phyloP scores from a whole-genome alignment of 2,329 filamentous ascomycete genomes.

The Epichloe bromicola region DNA sequence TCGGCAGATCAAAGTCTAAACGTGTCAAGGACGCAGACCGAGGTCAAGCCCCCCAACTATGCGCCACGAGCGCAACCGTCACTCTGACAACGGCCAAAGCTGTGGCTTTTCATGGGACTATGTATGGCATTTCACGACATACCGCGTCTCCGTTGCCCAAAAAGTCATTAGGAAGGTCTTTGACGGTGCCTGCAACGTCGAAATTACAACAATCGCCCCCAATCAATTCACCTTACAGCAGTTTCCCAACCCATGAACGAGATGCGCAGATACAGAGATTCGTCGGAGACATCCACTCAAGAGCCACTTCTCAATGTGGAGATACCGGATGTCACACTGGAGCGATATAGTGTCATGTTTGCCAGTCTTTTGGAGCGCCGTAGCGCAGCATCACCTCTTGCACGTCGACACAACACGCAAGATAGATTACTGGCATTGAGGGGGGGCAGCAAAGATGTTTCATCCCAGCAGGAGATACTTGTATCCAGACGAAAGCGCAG shows the following conservation, averaged over 20 bases:
- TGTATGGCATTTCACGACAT: background rate
- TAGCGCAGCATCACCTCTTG: conserved; percentile 28
- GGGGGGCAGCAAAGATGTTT: background rate
- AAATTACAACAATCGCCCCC: background rate
- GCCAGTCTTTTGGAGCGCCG: conserved; percentile 50
- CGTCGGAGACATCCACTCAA: background rate
- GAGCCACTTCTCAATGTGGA: conserved; percentile 52
- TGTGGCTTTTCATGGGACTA: background rate
- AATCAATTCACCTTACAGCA: background rate
- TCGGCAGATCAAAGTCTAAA: conserved; percentile 31
- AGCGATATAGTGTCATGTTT: conserved; percentile 93
- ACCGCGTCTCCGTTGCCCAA: background rate
- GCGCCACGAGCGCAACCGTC: background rate
- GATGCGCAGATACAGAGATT: background rate
- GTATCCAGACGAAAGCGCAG: background rate
- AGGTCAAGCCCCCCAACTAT: conserved; percentile 7
- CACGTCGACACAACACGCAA: conserved; percentile 45
- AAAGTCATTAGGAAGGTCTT: background rate
- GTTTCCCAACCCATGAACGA: background rate
- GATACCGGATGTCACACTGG: conserved; percentile 69
- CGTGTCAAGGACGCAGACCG: conserved; percentile 9
- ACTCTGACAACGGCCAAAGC: background rate
- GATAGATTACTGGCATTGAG: conserved; percentile 29
- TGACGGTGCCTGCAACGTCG: background rate
- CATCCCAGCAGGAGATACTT: conserved; percentile 15